Percentiles rank a stretch among this genome's conserved stretches.
These are phyloP conservation scores for Lavandula angustifolia DNA, from an alignment of 257 asterid species.

Conservation along the genomic window DNA sequence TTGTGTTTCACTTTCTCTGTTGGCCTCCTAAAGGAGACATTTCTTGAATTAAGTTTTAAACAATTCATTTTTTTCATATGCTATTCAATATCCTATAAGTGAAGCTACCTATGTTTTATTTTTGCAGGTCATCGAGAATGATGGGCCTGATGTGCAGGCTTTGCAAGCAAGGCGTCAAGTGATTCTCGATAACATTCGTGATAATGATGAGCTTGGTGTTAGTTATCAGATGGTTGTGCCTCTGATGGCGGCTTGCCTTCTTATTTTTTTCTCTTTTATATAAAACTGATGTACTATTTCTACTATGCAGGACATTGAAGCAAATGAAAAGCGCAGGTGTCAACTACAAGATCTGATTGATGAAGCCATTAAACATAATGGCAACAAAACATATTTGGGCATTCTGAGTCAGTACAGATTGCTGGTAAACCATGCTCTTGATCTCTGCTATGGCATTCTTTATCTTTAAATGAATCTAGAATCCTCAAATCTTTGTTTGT, in stretches of 20 bases:
- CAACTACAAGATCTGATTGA: conserved; percentile 86
- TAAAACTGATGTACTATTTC: conserved; percentile 23
- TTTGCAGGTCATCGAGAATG: conserved; percentile 68
- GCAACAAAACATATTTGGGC: conserved; percentile 81
- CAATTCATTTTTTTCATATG: conserved; percentile 3
- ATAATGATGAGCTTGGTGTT: conserved; percentile 89
- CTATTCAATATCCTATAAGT: too few relatives aligned
- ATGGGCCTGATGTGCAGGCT: conserved; percentile 73
- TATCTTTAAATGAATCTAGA: not conserved
- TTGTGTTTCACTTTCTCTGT: conserved; percentile 3
- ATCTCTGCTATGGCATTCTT: conserved; percentile 17
- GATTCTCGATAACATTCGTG: conserved; percentile 91
- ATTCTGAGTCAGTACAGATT: conserved; percentile 91
- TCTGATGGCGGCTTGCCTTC: conserved; percentile 19
- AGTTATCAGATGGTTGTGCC: conserved; percentile 71
- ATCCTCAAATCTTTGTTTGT: too few relatives aligned
- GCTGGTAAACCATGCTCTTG: conserved; percentile 55
- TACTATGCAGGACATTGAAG: conserved; percentile 75
- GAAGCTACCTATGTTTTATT: too few relatives aligned
- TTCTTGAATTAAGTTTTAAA: conserved; percentile 19
- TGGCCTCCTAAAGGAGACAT: conserved; percentile 6
- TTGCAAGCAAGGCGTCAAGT: conserved; percentile 85
- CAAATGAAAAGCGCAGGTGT: conserved; percentile 73
- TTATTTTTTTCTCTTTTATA: conserved; percentile 22
- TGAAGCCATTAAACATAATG: conserved; percentile 81